phyloP scores from a whole-genome alignment of 768 basidiomycete species.

The Chalciporus chontae region DNA sequence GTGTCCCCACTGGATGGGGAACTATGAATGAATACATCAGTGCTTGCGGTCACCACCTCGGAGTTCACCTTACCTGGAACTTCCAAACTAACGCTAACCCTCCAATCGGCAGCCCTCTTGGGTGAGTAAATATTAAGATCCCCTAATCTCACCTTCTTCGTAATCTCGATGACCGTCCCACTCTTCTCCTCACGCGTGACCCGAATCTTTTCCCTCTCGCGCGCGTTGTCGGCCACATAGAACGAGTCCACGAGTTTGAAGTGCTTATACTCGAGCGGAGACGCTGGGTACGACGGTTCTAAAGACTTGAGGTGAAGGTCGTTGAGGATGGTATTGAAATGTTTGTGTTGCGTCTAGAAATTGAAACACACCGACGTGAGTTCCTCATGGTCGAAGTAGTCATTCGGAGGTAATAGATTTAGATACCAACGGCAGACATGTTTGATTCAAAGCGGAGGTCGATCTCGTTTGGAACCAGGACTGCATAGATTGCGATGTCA shows the following conservation, averaged over 20 bases:
- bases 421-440: constrained; percentile 74
- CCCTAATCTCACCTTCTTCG: constrained; percentile 79
- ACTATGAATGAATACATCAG: constrained; percentile 38
- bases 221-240: constrained; percentile 44
- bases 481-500: constrained; percentile 37
- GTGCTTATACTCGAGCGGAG: constrained; percentile 72
- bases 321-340: constrained; percentile 87
- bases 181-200: constrained; percentile 83
- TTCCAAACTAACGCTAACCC: constrained; percentile 91
- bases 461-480: constrained; percentile 56
- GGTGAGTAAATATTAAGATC: constrained; percentile 88
- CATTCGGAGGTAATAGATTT: constrained; percentile 1
- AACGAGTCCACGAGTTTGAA: constrained; percentile 78
- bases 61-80: constrained; percentile 60
- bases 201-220: constrained; percentile 59
- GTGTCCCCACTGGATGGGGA: constrained; percentile 60
- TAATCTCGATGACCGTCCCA: constrained; percentile 56
- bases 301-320: constrained; percentile 58
- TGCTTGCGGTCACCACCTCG: background rate
- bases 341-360: constrained; percentile 76
- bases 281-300: constrained; percentile 48
- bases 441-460: constrained; percentile 86
- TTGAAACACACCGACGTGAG: constrained; percentile 9
- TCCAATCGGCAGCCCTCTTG: constrained; percentile 82
- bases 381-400: constrained; percentile 4